phyloP scores from a whole-genome alignment of 495 filamentous ascomycete species.

The Trichoderma erinaceum region DNA sequence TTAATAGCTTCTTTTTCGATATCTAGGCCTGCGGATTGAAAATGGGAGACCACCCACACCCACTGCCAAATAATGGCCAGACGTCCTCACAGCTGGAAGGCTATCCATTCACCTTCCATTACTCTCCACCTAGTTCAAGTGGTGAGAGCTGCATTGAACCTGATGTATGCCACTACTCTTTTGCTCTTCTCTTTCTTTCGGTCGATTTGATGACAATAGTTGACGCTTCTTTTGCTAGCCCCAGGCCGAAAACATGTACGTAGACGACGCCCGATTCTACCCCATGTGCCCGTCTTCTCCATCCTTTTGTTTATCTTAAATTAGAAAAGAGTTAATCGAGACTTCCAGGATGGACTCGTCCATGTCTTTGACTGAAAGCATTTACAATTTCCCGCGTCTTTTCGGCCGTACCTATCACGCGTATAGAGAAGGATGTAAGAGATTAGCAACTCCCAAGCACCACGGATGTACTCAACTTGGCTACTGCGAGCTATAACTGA shows the following conservation, averaged over 20 bases:
- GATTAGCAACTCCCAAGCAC: background rate
- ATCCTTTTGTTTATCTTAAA: background rate
- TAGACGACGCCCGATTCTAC: background rate
- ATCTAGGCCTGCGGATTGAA: background rate
- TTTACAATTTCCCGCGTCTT: slow-evolving; percentile 41
- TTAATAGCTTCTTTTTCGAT: background rate
- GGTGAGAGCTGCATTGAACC: background rate
- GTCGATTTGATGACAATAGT: background rate
- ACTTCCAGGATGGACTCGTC: background rate
- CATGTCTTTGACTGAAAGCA: slow-evolving; percentile 14
- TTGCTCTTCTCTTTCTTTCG: background rate
- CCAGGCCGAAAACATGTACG: background rate
- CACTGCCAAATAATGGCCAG: background rate
- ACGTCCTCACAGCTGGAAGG: background rate
- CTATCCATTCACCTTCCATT: background rate
- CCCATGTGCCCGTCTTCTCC: background rate
- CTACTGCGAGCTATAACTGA: background rate
- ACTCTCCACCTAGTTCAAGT: background rate
- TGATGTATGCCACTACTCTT: background rate
- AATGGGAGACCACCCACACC: background rate
- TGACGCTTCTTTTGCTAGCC: background rate
- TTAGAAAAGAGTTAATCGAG: background rate
- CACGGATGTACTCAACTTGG: background rate
- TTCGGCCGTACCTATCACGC: slow-evolving; percentile 53
- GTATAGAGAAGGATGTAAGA: slow-evolving; percentile 34